Evolutionary conservation across 2,329 filamentous ascomycete genomes (phyloP), one percentile per base, ranked within the genome.

Genomic region (Ascochyta koolunga): DNA sequence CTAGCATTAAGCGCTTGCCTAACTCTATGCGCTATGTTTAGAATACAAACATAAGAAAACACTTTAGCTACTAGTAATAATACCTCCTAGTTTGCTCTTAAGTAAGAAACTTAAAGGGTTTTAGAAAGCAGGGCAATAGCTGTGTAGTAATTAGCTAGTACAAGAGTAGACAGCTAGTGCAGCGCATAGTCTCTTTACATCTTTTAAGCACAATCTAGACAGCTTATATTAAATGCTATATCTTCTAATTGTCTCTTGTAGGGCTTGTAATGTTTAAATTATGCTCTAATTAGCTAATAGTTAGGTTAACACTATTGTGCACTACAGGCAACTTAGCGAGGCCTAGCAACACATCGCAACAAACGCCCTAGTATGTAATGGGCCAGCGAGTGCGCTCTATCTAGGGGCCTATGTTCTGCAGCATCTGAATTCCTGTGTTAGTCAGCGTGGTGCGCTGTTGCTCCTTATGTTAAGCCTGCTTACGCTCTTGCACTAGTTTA

Each of bases 211-310:
- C 39, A 22, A 13, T 21, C 31, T 51, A 9, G 3, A 51, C 24
- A 51, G 40, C 48, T 31, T 43, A 19, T 43, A 27, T 44, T 18
- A 51, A 38, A 51, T 51, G 40, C 48, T 16, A 31, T 51, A 51
- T 51, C 38, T 51, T 51, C 35, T 51, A 2, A 24, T 51, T 16
- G 16, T 51, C 35, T 29, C 21, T 24, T 36, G 31, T 10, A 7
- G 32, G 29, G 48, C 48, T 51, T 51, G 21, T 38, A 13, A 51
- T 43, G 27, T 39, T 39, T 24, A 24, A 5, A 13, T 39, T 19
- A n/a, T 39, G 4, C 24, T 39, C 33, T 18, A 13, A 50, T 27
- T 50, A 22, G 7, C 39, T 22, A 22, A 44, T 43, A 15, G 25
- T 36, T 7, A 19, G 29, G 47, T 43, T 15, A n/a, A 43, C 35